Base-by-base conservation (phyloP, 805 yeast genomes). In the Ogataea trehalophila region DNA sequence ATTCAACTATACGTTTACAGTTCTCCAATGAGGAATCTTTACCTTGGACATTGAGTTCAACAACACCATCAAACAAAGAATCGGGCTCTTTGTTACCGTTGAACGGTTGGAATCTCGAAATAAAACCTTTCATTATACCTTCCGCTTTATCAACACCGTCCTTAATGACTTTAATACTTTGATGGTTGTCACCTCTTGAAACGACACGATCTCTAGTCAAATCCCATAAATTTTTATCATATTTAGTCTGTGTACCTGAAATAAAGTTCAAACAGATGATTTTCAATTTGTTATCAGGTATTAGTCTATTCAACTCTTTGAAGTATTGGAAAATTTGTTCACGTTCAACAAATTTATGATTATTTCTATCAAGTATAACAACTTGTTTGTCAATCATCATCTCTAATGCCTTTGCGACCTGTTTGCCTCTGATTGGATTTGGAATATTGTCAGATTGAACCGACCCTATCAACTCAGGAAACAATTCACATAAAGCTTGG, bases 181-280 rank as follows among this genome's bases (percentile, higher is more conserved):
- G 96, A 62, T 94, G 99, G 53, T 87, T 84, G 59, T 90, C 90
- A 2, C 97, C 97, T 56, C 99, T 75, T 2, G 61, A 59, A 6
- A 72, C 42, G 0, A 92, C 85, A 46, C 97, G 73, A 0, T 69
- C 62, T 8, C 69, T 64, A 0, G 97, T 87, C 0, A 81, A 49
- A 2, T 70, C 55, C 76, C 80, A 76, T 1, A 82, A 55, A 5
- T 64, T 55, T 5, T 66, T 53, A 38, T 26, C 31, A 26, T 60
- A 58, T 5, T 29, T 33, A 33, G 51, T 55, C 5, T 52, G 47
- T 6, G 42, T 42, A 7, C 52, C 37, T 0, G 77, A 73, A 7
- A 83, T 64, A 61, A 87, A 92, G 52, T 89, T 81, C 41, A 91
- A 61, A 22, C 88, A 87, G 29, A 92, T 74, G 43, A 79, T 78